Conservation (phyloP, 2,329 filamentous ascomycete genomes). For the Knoxdaviesia capensis region DNA sequence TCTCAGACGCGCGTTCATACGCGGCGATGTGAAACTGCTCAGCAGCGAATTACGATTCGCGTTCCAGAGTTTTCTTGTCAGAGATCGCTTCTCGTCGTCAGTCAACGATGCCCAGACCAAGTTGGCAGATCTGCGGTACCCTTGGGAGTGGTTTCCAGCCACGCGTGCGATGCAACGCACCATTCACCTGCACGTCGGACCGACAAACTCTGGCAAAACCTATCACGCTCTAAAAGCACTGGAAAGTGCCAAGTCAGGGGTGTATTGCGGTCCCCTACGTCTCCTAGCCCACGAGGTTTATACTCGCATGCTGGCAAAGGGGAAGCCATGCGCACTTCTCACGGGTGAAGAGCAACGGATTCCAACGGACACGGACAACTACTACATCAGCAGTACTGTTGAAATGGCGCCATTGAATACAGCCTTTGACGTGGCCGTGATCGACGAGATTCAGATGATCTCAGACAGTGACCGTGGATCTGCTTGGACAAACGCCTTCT, state of each 20-base stretch:
- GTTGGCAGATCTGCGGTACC: slow-evolving; percentile 69
- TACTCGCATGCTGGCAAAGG: slow-evolving; percentile 61
- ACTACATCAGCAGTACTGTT: slow-evolving; percentile 73
- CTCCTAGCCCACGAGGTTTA: slow-evolving; percentile 91
- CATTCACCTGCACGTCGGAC: slow-evolving; percentile 83
- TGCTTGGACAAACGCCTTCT: slow-evolving; percentile 82
- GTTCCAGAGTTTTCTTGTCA: slow-evolving; percentile 46
- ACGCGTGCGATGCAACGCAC: slow-evolving; percentile 64
- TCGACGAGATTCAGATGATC: slow-evolving; percentile 99
- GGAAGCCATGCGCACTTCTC: slow-evolving; percentile 55
- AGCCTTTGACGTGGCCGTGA: slow-evolving; percentile 69
- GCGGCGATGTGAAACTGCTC: slow-evolving; percentile 28
- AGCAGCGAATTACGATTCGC: slow-evolving; percentile 40
- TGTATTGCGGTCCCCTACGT: slow-evolving; percentile 80
- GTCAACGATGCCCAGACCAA: slow-evolving; percentile 38
- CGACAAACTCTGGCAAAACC: slow-evolving; percentile 96
- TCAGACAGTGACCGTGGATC: slow-evolving; percentile 60
- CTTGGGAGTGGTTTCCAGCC: slow-evolving; percentile 78
- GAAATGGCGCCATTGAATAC: slow-evolving; percentile 53
- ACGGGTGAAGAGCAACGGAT: slow-evolving; percentile 80
- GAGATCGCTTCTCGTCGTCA: slow-evolving; percentile 31
- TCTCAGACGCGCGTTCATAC: slow-evolving; percentile 39
- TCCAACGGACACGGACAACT: slow-evolving; percentile 33
- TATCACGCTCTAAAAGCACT: slow-evolving; percentile 80
- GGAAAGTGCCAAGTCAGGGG: slow-evolving; percentile 52